Evolutionary conservation across 1,284 basidiomycete species (phyloP), one percentile per base, ranked within the genome.

Genomic region (Kwoniella shivajii): DNA sequence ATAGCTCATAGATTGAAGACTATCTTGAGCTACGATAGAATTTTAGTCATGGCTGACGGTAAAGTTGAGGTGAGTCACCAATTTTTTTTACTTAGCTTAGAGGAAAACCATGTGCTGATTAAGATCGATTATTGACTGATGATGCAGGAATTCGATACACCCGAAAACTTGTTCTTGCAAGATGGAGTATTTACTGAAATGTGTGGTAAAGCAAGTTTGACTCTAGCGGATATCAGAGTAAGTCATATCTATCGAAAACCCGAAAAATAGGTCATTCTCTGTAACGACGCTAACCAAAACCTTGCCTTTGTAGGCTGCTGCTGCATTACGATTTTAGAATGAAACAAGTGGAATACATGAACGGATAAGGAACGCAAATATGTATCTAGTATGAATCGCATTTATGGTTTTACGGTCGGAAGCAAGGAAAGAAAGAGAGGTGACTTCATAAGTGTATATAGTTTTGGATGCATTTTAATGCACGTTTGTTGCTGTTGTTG

Each of bases 11-110:
- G 87, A 30, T 78, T 91, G 34, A 82, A 87, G 50, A 92, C 90
- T 0, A 91, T 93, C 66, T 81, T 92, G 52, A 83, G 83, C 0
- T 92, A 90, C 71, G 89, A 92, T 76, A 79, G 86, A 13, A 88
- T 92, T 55, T 81, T 82, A 13, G 82, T 84, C 43, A 80, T 94
- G 66, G 85, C 89, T 61, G 82, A 84, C 30, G 91, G 91, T 34
- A 59, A 64, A 29, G 72, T 88, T 10, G 88, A 84, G 45, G 68
- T 69, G 55, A 56, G 64, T 67, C 11, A 6, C 33, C 22, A 6
- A 18, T 18, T 38, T 6, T 38, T n/a, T n/a, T n/a, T n/a, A n/a
- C n/a, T n/a, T n/a, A n/a, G n/a, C n/a, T n/a, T n/a, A n/a, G n/a
- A n/a, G n/a, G n/a, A n/a, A n/a, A n/a, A n/a, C n/a, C n/a, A n/a